Evolutionary conservation across 2,329 filamentous ascomycete species (phyloP).

Genomic region (Hypoxylon sp.): DNA sequence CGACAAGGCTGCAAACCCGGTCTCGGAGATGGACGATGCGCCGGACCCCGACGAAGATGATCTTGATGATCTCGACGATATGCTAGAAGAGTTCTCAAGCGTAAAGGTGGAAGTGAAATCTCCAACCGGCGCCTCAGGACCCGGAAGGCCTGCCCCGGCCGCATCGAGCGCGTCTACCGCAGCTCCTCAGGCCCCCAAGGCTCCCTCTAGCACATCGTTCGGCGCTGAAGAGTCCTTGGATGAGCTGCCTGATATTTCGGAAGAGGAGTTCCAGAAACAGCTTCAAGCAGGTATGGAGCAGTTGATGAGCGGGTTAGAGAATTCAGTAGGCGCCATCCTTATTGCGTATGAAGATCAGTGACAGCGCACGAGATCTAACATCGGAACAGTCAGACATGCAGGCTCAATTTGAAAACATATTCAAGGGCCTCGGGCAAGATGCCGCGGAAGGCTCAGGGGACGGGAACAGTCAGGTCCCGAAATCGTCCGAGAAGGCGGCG

Average conservation of each 20-base stretch:
- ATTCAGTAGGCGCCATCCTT: slow-evolving; percentile 55
- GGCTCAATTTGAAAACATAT: slow-evolving; percentile 78
- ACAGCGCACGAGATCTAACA: neutral
- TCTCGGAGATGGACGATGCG: slow-evolving; percentile 60
- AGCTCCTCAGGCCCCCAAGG: slow-evolving; percentile 19
- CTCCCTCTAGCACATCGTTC: slow-evolving; percentile 6
- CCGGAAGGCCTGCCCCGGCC: slow-evolving; percentile 34
- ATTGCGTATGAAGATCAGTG: neutral
- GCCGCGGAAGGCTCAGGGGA: slow-evolving; percentile 47
- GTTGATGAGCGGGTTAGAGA: slow-evolving; percentile 75
- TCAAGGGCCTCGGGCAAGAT: slow-evolving; percentile 73
- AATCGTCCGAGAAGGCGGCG: slow-evolving; percentile 38
- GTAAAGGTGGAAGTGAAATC: slow-evolving; percentile 63
- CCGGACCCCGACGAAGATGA: slow-evolving; percentile 94
- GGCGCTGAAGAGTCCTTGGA: slow-evolving; percentile 40
- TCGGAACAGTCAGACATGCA: slow-evolving; percentile 71
- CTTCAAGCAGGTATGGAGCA: slow-evolving; percentile 91
- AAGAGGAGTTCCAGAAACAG: slow-evolving; percentile 83
- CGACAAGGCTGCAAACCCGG: slow-evolving; percentile 38
- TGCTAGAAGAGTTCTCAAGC: slow-evolving; percentile 89
- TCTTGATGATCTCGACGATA: slow-evolving; percentile 90
- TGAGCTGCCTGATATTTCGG: slow-evolving; percentile 59
- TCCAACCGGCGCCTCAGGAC: slow-evolving; percentile 39
- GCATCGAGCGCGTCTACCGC: slow-evolving; percentile 22
- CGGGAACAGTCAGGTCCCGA: slow-evolving; percentile 38